A percentile compares a stretch with the other conserved stretches of the same genome.
These are phyloP conservation scores for Chrysoporthe austroafricana DNA, from an alignment of 2,329 filamentous ascomycete genomes.

Conservation along the genomic window DNA sequence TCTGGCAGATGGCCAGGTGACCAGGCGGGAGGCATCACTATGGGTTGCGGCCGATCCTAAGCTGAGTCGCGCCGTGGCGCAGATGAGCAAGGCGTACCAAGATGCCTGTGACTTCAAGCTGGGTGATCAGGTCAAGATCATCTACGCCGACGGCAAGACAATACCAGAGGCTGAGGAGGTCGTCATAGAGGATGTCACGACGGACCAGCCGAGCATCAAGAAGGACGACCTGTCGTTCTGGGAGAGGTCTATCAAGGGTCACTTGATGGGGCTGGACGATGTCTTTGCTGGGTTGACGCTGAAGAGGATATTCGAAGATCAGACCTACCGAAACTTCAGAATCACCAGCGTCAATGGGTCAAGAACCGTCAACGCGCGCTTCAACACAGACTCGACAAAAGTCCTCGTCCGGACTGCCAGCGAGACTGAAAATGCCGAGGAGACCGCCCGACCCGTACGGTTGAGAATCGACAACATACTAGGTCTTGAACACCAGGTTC, in stretches of 20 bases:
- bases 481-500: constrained; percentile 68
- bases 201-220: constrained; percentile 38
- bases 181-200: constrained; percentile 62
- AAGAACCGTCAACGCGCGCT: constrained; percentile 48
- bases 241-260: constrained; percentile 41
- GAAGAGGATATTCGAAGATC: constrained; percentile 62
- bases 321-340: constrained; percentile 64
- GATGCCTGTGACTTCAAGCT: constrained; percentile 74
- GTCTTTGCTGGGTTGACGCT: constrained; percentile 73
- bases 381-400: constrained; percentile 43
- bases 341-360: constrained; percentile 59
- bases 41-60: constrained; percentile 55
- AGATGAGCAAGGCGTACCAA: constrained; percentile 75
- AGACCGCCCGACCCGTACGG: constrained; percentile 33
- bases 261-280: constrained; percentile 58
- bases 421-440: constrained; percentile 40
- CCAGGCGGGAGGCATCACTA: constrained; percentile 49
- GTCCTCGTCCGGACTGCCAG: constrained; percentile 38
- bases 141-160: constrained; percentile 56
- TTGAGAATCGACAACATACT: constrained; percentile 62
- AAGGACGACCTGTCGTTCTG: constrained; percentile 41
- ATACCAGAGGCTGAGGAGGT: constrained; percentile 62
- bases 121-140: constrained; percentile 65
- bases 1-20: constrained; percentile 25
- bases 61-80: constrained; percentile 67